These are phyloP conservation scores for Solanum dulcamara DNA, from an alignment of 257 asterid species.

Conservation along the genomic window DNA sequence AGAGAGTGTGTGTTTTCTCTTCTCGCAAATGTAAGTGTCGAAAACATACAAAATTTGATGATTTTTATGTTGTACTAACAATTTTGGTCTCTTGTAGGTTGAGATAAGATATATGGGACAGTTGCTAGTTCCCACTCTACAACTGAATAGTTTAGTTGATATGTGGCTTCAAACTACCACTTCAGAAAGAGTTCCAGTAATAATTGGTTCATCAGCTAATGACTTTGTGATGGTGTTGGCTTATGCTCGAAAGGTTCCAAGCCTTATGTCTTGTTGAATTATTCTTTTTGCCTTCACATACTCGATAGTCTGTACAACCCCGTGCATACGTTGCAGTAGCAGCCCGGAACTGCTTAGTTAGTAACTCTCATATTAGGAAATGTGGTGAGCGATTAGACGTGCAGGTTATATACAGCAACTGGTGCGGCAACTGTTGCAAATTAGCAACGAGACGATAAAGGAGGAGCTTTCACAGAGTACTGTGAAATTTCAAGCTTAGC, in stretches of 20 bases:
- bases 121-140: slow-evolving; percentile 51
- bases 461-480: neutral
- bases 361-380: neutral
- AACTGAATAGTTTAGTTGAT: slow-evolving; percentile 56
- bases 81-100: slow-evolving; percentile 34
- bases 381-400: neutral
- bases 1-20: neutral
- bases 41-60: neutral
- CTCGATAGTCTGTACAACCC: neutral
- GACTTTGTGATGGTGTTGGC: slow-evolving; percentile 77
- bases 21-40: neutral
- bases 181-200: slow-evolving; percentile 37
- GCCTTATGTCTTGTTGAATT: slow-evolving; percentile 12
- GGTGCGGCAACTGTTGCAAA: neutral
- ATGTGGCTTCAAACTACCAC: slow-evolving; percentile 59
- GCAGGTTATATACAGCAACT: neutral
- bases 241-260: slow-evolving; percentile 46
- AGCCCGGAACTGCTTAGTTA: neutral
- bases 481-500: neutral
- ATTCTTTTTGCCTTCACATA: neutral
- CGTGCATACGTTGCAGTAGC: neutral
- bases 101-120: slow-evolving; percentile 86
- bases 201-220: slow-evolving; percentile 80
- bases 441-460: neutral
- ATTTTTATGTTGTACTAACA: neutral